Percentiles rank a stretch among this genome's conserved stretches.
Evolutionary conservation across 1,284 basidiomycete species (phyloP).

Genomic region (Cutaneotrichosporon arboriforme): DNA sequence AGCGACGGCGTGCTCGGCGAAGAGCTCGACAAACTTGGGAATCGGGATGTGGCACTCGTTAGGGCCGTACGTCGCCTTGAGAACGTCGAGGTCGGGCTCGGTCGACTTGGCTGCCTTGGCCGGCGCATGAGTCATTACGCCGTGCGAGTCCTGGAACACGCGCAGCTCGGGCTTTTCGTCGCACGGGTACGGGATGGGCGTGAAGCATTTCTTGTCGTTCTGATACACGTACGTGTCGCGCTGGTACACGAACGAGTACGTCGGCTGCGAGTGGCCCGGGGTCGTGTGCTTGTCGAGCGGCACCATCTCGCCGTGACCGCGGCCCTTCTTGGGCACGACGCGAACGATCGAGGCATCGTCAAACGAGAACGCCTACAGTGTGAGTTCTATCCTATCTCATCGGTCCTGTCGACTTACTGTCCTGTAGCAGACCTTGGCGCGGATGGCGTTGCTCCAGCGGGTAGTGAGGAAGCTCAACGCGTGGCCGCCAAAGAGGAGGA

Average conservation of each 20-base stretch:
- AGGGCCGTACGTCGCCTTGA: slow-evolving; percentile 64
- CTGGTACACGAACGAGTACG: slow-evolving; percentile 90
- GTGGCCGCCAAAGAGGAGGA: slow-evolving; percentile 76
- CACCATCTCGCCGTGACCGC: slow-evolving; percentile 88
- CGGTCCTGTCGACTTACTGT: slow-evolving; percentile 38
- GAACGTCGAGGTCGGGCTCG: slow-evolving; percentile 49
- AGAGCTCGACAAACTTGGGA: slow-evolving; percentile 80
- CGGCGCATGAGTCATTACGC: slow-evolving; percentile 44
- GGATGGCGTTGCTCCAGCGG: slow-evolving; percentile 77
- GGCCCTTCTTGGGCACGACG: slow-evolving; percentile 76
- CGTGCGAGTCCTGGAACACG: slow-evolving; percentile 59
- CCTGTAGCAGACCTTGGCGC: slow-evolving; percentile 66
- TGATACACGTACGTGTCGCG: slow-evolving; percentile 82
- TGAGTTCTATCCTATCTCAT: slow-evolving; percentile 17
- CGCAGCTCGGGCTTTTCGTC: slow-evolving; percentile 66
- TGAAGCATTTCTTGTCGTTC: slow-evolving; percentile 60
- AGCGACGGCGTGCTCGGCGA: slow-evolving; percentile 84
- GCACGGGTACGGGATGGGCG: slow-evolving; percentile 82
- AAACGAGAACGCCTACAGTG: slow-evolving; percentile 58
- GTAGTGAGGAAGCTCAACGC: slow-evolving; percentile 90
- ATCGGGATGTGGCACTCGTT: slow-evolving; percentile 96
- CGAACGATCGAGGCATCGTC: slow-evolving; percentile 74
- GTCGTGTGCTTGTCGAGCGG: slow-evolving; percentile 61
- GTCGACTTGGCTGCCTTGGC: slow-evolving; percentile 1
- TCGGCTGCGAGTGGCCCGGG: slow-evolving; percentile 52